Conservation (phyloP, 1,284 basidiomycete genomes). For the Rhodotorula sp. region DNA sequence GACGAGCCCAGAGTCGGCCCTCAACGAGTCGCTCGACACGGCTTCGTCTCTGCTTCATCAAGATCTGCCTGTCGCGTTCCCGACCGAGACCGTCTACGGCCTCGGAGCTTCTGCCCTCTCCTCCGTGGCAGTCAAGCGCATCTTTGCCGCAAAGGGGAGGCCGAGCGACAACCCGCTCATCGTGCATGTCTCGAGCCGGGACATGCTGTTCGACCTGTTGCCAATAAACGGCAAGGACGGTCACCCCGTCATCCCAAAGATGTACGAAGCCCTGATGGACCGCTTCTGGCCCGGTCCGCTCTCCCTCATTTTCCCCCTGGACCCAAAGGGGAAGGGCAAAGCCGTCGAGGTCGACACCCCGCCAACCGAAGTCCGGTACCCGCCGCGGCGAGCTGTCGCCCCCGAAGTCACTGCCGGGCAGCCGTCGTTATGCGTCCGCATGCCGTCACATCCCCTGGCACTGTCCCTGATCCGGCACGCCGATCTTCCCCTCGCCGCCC, state of each 20-base stretch:
- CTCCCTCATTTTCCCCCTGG: conserved; percentile 82
- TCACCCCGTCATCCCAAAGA: conserved; percentile 58
- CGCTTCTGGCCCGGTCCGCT: conserved; percentile 95
- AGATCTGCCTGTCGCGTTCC: conserved; percentile 70
- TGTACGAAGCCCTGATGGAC: conserved; percentile 71
- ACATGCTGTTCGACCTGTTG: conserved; percentile 75
- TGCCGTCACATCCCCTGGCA: conserved; percentile 91
- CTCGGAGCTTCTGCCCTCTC: conserved; percentile 80
- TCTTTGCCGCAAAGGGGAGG: conserved; percentile 87
- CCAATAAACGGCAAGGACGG: conserved; percentile 47
- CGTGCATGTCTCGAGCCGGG: conserved; percentile 76
- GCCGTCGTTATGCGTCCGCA: conserved; percentile 82
- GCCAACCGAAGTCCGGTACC: neutral
- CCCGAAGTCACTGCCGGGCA: conserved; percentile 64
- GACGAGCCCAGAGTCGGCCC: neutral
- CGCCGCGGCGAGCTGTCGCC: conserved; percentile 16
- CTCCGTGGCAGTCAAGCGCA: conserved; percentile 65
- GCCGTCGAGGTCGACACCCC: conserved; percentile 1
- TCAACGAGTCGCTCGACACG: conserved; percentile 20
- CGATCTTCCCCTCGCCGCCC: conserved; percentile 81
- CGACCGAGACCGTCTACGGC: conserved; percentile 98
- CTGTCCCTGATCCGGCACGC: conserved; percentile 78
- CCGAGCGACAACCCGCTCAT: conserved; percentile 97
- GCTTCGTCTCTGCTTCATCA: conserved; percentile 26
- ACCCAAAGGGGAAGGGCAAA: conserved; percentile 5